phyloP scores from a whole-genome alignment of 164 flowering plant species.

The Magnolia sinica region DNA sequence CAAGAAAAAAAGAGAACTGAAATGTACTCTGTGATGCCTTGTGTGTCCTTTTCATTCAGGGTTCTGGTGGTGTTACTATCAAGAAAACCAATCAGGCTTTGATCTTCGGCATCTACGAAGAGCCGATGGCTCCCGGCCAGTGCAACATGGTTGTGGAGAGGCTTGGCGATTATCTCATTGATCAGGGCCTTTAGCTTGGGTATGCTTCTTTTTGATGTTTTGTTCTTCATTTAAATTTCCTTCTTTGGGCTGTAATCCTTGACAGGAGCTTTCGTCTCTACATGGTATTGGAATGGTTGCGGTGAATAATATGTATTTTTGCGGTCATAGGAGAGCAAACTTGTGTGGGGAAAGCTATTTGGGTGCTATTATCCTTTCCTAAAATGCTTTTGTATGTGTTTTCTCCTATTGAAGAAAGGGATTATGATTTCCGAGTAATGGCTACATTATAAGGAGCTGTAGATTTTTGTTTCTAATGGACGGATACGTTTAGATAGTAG shows the following conservation, averaged over 20 bases:
- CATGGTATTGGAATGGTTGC: slow-evolving; percentile 13
- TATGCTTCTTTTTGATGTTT: background rate
- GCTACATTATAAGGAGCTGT: background rate
- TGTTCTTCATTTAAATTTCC: background rate
- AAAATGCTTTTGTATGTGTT: background rate
- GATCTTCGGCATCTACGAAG: slow-evolving; percentile 24
- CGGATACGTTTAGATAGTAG: background rate
- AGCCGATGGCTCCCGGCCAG: slow-evolving; percentile 20
- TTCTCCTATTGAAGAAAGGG: background rate
- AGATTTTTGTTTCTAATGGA: background rate
- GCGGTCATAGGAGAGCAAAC: background rate
- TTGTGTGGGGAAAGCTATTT: slow-evolving; percentile 6
- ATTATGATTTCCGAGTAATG: background rate
- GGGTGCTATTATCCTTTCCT: background rate
- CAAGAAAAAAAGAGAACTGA: too few relatives aligned
- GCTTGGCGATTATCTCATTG: slow-evolving; percentile 25
- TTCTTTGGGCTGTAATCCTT: slow-evolving; percentile 6
- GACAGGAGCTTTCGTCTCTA: slow-evolving; percentile 3
- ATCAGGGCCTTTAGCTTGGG: slow-evolving; percentile 20
- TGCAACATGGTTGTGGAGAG: slow-evolving; percentile 26
- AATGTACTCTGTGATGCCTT: background rate
- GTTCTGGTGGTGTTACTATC: slow-evolving; percentile 21
- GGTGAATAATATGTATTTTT: slow-evolving; percentile 5
- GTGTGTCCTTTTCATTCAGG: slow-evolving; percentile 6
- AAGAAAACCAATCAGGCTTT: slow-evolving; percentile 20